A percentile compares a stretch with the other conserved stretches of the same genome.
Conservation (phyloP, 1,139 yeast genomes). For the Geotrichum citri-aurantii region DNA sequence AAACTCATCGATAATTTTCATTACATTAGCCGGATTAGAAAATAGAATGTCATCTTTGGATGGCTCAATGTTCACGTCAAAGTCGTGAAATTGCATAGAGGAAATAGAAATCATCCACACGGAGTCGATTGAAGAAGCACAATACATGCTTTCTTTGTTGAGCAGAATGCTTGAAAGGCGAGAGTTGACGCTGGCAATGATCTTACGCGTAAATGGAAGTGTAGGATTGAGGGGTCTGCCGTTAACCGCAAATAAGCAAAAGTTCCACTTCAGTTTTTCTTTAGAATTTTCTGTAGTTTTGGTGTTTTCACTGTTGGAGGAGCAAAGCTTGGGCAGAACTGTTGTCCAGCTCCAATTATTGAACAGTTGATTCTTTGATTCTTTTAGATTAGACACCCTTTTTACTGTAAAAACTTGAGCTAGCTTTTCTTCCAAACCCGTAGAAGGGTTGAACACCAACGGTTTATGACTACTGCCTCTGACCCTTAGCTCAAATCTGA, state of each 20-base stretch:
- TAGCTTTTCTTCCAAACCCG: slow-evolving; percentile 18
- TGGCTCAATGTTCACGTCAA: slow-evolving; percentile 45
- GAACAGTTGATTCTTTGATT: slow-evolving; percentile 10
- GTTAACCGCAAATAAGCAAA: slow-evolving; percentile 24
- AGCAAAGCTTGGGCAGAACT: slow-evolving; percentile 25
- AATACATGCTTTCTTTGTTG: slow-evolving; percentile 1
- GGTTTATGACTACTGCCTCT: slow-evolving; percentile 10
- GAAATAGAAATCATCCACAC: slow-evolving; percentile 34
- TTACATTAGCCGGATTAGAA: slow-evolving; percentile 22
- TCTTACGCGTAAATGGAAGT: slow-evolving; percentile 3
- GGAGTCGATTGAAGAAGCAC: slow-evolving; percentile 29
- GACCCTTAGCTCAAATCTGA: slow-evolving; percentile 34
- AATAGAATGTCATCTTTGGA: slow-evolving; percentile 41
- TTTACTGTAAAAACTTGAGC: slow-evolving; percentile 10
- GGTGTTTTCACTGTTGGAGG: slow-evolving; percentile 31
- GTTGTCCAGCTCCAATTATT: slow-evolving; percentile 35
- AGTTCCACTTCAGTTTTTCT: slow-evolving; percentile 22
- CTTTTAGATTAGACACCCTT: not conserved
- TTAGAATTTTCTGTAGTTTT: slow-evolving; percentile 19
- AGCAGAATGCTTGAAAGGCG: slow-evolving; percentile 3
- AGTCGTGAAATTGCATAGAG: slow-evolving; percentile 21
- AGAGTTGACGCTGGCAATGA: slow-evolving; percentile 1
- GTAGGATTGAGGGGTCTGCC: slow-evolving; percentile 4
- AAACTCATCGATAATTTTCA: slow-evolving; percentile 20
- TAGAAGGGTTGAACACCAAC: slow-evolving; percentile 15